A percentile compares a stretch with the other conserved stretches of the same genome.
Evolutionary conservation across 257 asterid genomes (phyloP).

Genomic region (Nicotiana otophora): DNA sequence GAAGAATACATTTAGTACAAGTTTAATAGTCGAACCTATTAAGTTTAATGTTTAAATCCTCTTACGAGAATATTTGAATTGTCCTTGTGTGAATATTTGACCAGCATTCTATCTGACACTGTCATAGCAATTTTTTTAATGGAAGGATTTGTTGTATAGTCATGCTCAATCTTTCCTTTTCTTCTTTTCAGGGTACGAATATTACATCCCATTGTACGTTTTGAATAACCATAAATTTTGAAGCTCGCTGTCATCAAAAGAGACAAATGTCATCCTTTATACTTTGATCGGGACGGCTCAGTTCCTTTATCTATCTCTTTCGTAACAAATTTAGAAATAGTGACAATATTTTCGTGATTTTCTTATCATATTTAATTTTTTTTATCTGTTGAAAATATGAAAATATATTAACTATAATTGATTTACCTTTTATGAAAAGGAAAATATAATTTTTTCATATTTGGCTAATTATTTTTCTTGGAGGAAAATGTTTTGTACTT

Average conservation of each 20-base stretch:
- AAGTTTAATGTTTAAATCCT: not conserved
- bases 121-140: not conserved
- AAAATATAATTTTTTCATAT: no score
- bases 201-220: not conserved
- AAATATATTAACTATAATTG: no score
- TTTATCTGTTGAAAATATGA: no score
- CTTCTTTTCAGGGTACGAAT: not conserved
- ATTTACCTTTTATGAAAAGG: no score
- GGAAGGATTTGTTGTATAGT: not conserved
- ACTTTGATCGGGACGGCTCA: not conserved
- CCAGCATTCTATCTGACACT: not conserved
- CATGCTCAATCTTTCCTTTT: not conserved
- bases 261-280: conserved; percentile 4
- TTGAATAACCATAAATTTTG: not conserved
- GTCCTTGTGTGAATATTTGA: not conserved
- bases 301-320: not conserved
- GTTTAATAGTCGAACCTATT: no score
- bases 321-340: no score
- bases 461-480: no score
- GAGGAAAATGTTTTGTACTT: no score
- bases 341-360: no score
- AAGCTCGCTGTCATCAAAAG: not conserved
- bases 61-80: not conserved
- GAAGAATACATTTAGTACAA: no score
- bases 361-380: no score